Evolutionary conservation across 1,139 yeast genomes (phyloP).

Genomic region (Suhomyces choctaworum): DNA sequence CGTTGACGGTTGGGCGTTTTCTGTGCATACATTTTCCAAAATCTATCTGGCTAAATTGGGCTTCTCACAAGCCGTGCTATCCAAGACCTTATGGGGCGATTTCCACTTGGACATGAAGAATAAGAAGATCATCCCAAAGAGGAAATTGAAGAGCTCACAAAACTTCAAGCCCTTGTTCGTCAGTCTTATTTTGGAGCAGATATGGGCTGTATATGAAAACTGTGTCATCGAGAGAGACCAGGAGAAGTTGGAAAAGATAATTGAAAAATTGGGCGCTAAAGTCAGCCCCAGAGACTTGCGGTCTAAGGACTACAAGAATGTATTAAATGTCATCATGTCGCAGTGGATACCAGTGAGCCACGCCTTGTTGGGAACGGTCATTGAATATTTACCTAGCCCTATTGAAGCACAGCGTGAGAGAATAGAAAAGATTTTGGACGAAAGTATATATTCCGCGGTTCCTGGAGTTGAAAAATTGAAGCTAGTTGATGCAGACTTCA

Average conservation of each 20-base stretch:
- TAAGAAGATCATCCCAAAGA: conserved; percentile 70
- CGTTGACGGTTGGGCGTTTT: conserved; percentile 97
- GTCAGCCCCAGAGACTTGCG: conserved; percentile 74
- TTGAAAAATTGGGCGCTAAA: conserved; percentile 65
- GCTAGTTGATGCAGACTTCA: conserved; percentile 50
- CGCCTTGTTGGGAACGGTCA: conserved; percentile 79
- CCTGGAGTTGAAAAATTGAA: conserved; percentile 18
- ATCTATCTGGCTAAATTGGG: conserved; percentile 85
- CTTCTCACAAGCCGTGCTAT: conserved; percentile 73
- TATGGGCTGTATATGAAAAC: conserved; percentile 87
- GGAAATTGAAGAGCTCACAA: conserved; percentile 51
- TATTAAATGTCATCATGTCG: conserved; percentile 71
- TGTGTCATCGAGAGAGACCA: conserved; percentile 65
- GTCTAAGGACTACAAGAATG: conserved; percentile 69
- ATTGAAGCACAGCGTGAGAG: conserved; percentile 69
- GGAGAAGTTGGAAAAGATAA: conserved; percentile 74
- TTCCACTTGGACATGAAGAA: conserved; percentile 86
- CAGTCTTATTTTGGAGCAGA: conserved; percentile 79
- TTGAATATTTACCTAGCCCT: conserved; percentile 86
- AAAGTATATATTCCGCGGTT: conserved; percentile 38
- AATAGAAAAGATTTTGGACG: conserved; percentile 64
- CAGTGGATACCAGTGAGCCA: conserved; percentile 96
- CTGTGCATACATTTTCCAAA: conserved; percentile 82
- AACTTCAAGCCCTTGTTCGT: conserved; percentile 80
- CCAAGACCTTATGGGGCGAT: conserved; percentile 96